Evolutionary conservation across 805 yeast genomes (phyloP).

Genomic region (Jamesozyma jinghongensis): DNA sequence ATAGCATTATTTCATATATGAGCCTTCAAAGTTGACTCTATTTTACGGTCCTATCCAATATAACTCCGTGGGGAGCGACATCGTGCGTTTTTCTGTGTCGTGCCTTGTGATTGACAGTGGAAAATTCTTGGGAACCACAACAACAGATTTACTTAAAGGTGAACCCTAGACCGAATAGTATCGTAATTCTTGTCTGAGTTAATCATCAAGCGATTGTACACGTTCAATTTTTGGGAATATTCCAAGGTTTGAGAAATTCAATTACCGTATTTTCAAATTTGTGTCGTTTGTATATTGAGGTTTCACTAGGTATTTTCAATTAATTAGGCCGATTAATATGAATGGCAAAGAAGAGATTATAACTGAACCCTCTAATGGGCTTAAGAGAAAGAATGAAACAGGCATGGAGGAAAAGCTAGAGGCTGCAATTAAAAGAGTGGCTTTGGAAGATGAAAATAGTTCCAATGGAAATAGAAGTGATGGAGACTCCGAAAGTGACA

Average conservation of each 20-base stretch:
- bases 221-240: too few species aligned
- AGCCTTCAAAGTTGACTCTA: too few species aligned
- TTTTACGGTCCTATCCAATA: too few species aligned
- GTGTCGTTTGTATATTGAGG: not conserved
- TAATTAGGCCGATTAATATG: too few species aligned
- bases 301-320: not conserved
- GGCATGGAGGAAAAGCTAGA: conserved; percentile 33
- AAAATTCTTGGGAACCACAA: too few species aligned
- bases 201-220: too few species aligned
- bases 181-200: too few species aligned
- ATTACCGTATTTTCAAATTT: too few species aligned
- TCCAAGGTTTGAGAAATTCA: too few species aligned
- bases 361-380: conserved; percentile 24
- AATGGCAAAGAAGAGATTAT: conserved; percentile 1
- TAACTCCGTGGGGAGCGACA: not conserved
- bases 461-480: conserved; percentile 29
- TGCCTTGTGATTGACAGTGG: not conserved
- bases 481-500: conserved; percentile 6
- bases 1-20: too few species aligned
- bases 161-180: too few species aligned
- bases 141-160: too few species aligned
- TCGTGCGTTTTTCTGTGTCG: not conserved
- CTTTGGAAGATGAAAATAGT: conserved; percentile 45
- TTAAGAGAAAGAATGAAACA: conserved; percentile 66
- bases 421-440: conserved; percentile 55